These are phyloP conservation scores for Cladosporium colombiae DNA, from an alignment of 2,329 filamentous ascomycete genomes.

Conservation along the genomic window DNA sequence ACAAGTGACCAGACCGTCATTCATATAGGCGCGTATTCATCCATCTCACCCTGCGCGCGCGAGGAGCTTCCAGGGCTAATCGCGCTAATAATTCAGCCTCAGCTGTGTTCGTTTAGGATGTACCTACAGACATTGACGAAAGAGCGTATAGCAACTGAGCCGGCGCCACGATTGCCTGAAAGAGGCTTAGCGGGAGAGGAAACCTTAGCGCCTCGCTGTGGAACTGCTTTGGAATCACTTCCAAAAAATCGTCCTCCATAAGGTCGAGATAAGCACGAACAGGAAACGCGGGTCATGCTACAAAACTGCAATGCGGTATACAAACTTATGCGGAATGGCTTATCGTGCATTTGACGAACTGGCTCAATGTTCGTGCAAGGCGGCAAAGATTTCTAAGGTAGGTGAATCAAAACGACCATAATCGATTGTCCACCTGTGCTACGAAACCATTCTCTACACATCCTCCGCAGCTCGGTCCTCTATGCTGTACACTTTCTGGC, in stretches of 20 bases:
- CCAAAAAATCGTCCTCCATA: neutral
- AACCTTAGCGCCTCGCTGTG: neutral
- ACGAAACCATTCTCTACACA: neutral
- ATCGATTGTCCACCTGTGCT: neutral
- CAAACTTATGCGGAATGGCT: neutral
- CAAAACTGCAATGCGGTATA: neutral
- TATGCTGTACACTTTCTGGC: conserved; percentile 11
- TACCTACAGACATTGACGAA: too few species aligned
- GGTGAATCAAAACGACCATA: neutral
- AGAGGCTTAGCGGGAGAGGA: neutral
- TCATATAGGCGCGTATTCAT: neutral
- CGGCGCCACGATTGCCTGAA: neutral
- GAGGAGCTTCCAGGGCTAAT: neutral
- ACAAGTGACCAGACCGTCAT: neutral
- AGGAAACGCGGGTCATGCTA: neutral
- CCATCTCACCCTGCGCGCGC: neutral
- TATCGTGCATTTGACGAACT: too few species aligned
- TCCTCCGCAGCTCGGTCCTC: neutral
- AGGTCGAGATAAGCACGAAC: neutral
- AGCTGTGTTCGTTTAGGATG: neutral
- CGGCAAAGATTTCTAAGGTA: neutral
- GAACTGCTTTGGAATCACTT: neutral
- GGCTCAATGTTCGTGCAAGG: neutral
- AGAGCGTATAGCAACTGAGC: neutral
- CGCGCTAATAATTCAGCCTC: neutral